Evolutionary conservation across 495 filamentous ascomycete genomes (phyloP), one percentile per base, ranked within the genome.

Genomic region (Neurospora sp.): DNA sequence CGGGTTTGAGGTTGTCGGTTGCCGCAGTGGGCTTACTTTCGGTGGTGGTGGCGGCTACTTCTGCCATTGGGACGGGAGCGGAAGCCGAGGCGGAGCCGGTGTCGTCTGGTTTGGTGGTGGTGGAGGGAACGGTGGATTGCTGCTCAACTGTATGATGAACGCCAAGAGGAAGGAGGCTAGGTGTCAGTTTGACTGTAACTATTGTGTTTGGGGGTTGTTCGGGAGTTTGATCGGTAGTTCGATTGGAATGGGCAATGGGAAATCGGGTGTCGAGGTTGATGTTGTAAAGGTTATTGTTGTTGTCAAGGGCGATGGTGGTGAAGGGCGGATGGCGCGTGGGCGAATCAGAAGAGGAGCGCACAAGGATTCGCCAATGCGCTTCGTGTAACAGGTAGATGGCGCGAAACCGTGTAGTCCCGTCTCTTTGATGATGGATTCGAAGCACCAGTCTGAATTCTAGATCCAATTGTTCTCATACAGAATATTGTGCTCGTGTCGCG

Each of bases 11-110:
- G 39, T 35, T 31, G 42, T 65, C 53, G 27, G 14, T 65, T 37
- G 53, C 53, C 53, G 27, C 27, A 35, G 53, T 18, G 31, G 14
- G 27, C 53, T 65, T 65, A 27, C 74, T 69, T 41, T 73, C 69
- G 16, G 74, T 45, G 18, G 41, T 44, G 37, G 73, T 69, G 12
- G 73, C 74, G 4, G 71, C 72, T 12, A 71, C 42, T 1, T 69
- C 42, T 12, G 69, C 76, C 35, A 70, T 72, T 27, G 70, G 65
- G 9, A 70, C 70, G 12, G 69, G 38, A 27, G 40, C 73, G 16
- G 69, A 22, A 48, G 20, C 31, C 14, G 61, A 68, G 27, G 69
- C 20, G 39, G 69, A 40, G 40, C 69, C 42, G 12, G 22, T 71
- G 22, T 71, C 70, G n/a, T 59, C 48, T 40, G 69, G 70, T 9